Evolutionary conservation across 371 early-diverging fungal species (phyloP), one percentile per base, ranked within the genome.

Genomic region (Rhizopus delemar): DNA sequence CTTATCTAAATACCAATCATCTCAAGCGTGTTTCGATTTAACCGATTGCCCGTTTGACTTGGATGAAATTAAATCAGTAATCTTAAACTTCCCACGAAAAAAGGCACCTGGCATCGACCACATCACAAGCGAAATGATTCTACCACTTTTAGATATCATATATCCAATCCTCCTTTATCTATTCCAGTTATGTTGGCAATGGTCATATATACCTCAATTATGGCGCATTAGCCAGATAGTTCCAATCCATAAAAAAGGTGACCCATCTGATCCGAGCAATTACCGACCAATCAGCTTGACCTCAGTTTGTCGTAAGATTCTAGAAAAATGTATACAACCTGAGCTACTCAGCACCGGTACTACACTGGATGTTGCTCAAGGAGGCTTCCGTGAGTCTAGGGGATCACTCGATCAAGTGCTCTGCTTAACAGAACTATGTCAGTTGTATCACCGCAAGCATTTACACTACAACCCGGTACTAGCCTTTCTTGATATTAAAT

Each of bases 41-140:
- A 38, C 34, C 33, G n/a, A 43, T 41, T n/a, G 55, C 41, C 12
- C 55, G 33, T 53, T 53, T 16, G 38, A 22, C 48, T 22, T 5
- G n/a, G 53, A 51, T 46, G n/a, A n/a, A 1, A 48, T 57, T 4
- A n/a, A 3, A 1, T 6, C 9, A 8, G 8, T n/a, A 5, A 48
- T 60, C 11, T 29, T 38, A 4, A n/a, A 32, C 0, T 50, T 67
- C 0, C 59, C 69, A 0, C 36, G 29, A 2, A 35, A 53, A 0
- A 66, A 66, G 28, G 60, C 66, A 2, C 66, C 69, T 22, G 69
- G 73, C 38, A 8, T 34, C 8, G 73, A 73, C 22, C 69, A 66
- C 36, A 16, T 73, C 12, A 51, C 55, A 16, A 55, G 59, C 11
- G 67, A 66, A 33, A 73, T 73, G 73, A 43, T 73, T 0, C 56